Evolutionary conservation across 768 basidiomycete genomes (phyloP).

Genomic region (Trametes villosa): DNA sequence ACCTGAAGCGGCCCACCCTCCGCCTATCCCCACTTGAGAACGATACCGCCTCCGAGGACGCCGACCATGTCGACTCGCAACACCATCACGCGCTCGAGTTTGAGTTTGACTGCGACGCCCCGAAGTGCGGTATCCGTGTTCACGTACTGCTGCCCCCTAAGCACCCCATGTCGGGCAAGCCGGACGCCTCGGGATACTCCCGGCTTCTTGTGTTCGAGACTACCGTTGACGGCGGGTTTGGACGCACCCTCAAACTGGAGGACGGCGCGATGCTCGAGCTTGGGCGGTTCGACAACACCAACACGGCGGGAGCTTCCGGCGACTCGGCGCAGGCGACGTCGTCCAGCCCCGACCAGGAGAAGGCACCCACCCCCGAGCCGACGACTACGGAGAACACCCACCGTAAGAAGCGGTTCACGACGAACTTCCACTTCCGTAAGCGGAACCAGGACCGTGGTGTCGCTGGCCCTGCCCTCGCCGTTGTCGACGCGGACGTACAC

Average conservation of each 20-base stretch:
- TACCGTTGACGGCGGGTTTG: constrained; percentile 84
- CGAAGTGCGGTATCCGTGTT: constrained; percentile 81
- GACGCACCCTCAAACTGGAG: constrained; percentile 69
- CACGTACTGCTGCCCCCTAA: constrained; percentile 72
- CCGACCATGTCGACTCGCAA: constrained; percentile 49
- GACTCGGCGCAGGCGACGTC: constrained; percentile 5
- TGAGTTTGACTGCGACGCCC: constrained; percentile 89
- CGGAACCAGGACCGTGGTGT: constrained; percentile 53
- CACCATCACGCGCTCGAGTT: constrained; percentile 86
- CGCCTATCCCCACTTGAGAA: constrained; percentile 67
- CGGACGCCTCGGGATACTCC: constrained; percentile 34
- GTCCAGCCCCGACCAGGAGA: constrained; percentile 18
- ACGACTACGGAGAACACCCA: constrained; percentile 27
- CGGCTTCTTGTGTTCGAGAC: constrained; percentile 63
- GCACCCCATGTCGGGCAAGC: constrained; percentile 55
- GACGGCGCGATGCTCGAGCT: constrained; percentile 83
- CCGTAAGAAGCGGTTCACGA: constrained; percentile 58
- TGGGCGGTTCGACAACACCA: constrained; percentile 63
- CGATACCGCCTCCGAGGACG: constrained; percentile 47
- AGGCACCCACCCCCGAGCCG: constrained; percentile 17
- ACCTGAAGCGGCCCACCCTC: constrained; percentile 89
- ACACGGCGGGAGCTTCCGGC: constrained; percentile 9
- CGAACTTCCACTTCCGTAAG: constrained; percentile 69
- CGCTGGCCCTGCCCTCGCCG: constrained; percentile 78
- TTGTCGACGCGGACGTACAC: constrained; percentile 70